Percentiles rank a stretch among this genome's conserved stretches.
Conservation (phyloP, 176 grass and related monocot species). For the Calamus simplicifolius region DNA sequence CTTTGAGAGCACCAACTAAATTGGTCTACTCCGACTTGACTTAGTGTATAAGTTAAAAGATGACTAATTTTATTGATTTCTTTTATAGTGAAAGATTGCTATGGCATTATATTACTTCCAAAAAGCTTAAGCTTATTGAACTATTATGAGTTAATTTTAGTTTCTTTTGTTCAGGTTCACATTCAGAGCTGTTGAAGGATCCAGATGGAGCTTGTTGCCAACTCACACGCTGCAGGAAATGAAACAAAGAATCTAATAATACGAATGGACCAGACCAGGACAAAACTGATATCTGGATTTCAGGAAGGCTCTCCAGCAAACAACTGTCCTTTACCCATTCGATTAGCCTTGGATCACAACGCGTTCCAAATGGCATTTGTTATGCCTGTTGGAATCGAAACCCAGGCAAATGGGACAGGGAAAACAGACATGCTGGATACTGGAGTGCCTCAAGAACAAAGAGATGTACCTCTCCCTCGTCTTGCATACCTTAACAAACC, state of each 20-base stretch:
- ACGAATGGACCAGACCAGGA: constrained; percentile 1
- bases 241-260: constrained; percentile 26
- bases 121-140: no score
- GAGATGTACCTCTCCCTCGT: constrained; percentile 61
- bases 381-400: constrained; percentile 45
- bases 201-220: constrained; percentile 75
- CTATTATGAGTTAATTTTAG: no score
- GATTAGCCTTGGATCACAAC: constrained; percentile 47
- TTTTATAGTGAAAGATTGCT: neutral
- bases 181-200: constrained; percentile 63
- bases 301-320: constrained; percentile 45
- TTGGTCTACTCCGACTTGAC: no score
- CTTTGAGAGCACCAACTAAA: no score
- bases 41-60: neutral
- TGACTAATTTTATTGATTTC: neutral
- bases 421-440: neutral
- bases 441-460: constrained; percentile 22
- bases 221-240: constrained; percentile 74
- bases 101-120: no score
- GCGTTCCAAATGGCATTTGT: constrained; percentile 64
- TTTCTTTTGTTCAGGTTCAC: constrained; percentile 45
- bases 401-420: constrained; percentile 43
- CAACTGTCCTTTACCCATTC: constrained; percentile 41
- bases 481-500: constrained; percentile 86
- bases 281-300: constrained; percentile 30